phyloP scores from a whole-genome alignment of 441 rosid species.

The Dalechampia spathulata region DNA sequence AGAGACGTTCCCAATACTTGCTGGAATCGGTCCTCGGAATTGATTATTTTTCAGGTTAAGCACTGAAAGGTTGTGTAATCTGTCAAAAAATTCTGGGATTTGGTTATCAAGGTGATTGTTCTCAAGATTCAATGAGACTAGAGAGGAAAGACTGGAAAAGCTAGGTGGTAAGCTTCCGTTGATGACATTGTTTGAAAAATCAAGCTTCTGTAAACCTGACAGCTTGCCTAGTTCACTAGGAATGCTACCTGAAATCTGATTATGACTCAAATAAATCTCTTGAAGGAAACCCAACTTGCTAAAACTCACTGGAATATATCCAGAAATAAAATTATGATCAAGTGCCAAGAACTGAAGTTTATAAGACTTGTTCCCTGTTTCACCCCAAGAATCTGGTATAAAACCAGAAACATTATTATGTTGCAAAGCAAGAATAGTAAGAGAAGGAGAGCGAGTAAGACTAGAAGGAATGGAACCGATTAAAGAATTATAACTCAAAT shows the following conservation, averaged over 20 bases:
- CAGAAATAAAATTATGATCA: constrained; percentile 43
- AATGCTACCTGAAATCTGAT: constrained; percentile 51
- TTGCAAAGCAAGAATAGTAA: constrained; percentile 53
- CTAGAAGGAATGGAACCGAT: constrained; percentile 45
- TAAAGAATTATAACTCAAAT: constrained; percentile 64
- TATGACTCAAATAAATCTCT: constrained; percentile 42
- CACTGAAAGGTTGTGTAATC: constrained; percentile 44
- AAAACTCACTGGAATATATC: constrained; percentile 43
- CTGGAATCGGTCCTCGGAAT: constrained; percentile 50
- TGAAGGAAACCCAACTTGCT: constrained; percentile 39
- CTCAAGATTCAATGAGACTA: constrained; percentile 34
- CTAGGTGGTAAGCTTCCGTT: constrained; percentile 41
- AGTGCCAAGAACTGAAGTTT: constrained; percentile 33
- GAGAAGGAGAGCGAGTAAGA: constrained; percentile 41
- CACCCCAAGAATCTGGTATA: constrained; percentile 52
- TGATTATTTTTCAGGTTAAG: constrained; percentile 53
- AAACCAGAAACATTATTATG: constrained; percentile 70
- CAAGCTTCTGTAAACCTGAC: constrained; percentile 41
- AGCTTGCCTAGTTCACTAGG: constrained; percentile 53
- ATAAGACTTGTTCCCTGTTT: constrained; percentile 17
- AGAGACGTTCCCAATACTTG: constrained; percentile 43
- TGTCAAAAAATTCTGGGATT: constrained; percentile 43
- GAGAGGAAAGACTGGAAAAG: constrained; percentile 38
- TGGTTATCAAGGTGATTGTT: constrained; percentile 40
- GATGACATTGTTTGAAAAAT: constrained; percentile 50